Base-by-base conservation (phyloP, 805 yeast genomes). In the Barnettozyma sucrosica region DNA sequence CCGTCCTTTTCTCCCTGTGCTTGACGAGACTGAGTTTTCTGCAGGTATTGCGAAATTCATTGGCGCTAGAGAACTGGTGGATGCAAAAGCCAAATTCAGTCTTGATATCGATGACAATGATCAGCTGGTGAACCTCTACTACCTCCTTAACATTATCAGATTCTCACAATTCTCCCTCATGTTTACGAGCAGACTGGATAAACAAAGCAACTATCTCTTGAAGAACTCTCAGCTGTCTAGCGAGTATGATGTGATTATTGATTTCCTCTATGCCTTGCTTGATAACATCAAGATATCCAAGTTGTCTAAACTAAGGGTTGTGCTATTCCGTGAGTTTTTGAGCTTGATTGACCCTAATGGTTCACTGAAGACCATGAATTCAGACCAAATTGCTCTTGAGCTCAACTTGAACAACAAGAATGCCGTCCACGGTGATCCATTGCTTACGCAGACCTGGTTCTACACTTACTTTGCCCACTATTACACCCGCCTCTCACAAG, bases 1-100 rank as follows among this genome's bases (percentile, higher is more conserved):
- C 7, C 68, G 69, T 38, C 67, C 82, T 5, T 83, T 82, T 55
- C 75, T 83, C 9, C 89, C 90, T 4, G 75, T 77, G 47, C 58
- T 83, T 25, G 83, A 81, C 58, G 86, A 82, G 59, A 65, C 52
- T 43, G 69, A 66, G 20, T 76, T 78, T 55, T 66, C 67, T 36
- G 45, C 48, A 8, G 67, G 69, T 30, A 56, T 80, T 19, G 51
- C 67, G 0, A 57, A 69, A 26, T 68, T 80, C 14, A 63, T 81
- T 21, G 85, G 81, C 32, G 51, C 62, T 6, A 53, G 54, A 16
- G 66, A 63, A 5, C 57, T 61, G 30, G 43, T 51, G n/a, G 58
- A 57, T n/a, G 18, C 51, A 18, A 50, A 53, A 44, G 49, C 67
- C n/a, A 63, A 59, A 26, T 34, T 68, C 20, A 51, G 56, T 14